Evolutionary conservation across 192 early-diverging fungal genomes (phyloP).

Genomic region (Podila minutissima): DNA sequence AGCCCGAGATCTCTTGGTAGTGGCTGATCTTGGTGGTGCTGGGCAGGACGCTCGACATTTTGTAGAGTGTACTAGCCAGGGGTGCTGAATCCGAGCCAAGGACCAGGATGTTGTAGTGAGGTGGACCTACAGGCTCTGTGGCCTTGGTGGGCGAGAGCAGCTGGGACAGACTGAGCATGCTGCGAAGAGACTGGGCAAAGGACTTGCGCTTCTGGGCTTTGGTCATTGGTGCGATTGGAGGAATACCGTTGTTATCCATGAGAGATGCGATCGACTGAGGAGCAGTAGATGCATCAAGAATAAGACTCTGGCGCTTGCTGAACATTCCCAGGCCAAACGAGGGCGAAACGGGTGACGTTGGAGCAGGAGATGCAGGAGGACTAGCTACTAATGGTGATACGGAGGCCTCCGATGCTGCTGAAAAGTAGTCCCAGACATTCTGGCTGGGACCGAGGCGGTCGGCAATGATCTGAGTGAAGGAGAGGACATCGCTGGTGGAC

Average conservation of each 20-base stretch:
- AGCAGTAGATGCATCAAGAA: slow-evolving; percentile 10
- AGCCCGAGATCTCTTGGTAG: slow-evolving; percentile 47
- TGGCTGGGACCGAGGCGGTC: slow-evolving; percentile 35
- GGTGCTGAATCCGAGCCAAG: slow-evolving; percentile 45
- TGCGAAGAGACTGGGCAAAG: slow-evolving; percentile 34
- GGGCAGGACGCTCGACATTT: slow-evolving; percentile 41
- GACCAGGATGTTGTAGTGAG: slow-evolving; percentile 43
- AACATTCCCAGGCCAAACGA: slow-evolving; percentile 7
- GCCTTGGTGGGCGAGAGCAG: slow-evolving; percentile 10
- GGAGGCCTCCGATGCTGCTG: slow-evolving; percentile 7
- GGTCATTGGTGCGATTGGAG: neutral
- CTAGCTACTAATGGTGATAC: neutral
- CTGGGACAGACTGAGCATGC: slow-evolving; percentile 33
- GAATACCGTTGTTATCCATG: neutral
- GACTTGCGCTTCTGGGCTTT: slow-evolving; percentile 30
- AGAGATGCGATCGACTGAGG: neutral
- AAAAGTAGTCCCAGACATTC: slow-evolving; percentile 47
- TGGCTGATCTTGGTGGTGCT: slow-evolving; percentile 41
- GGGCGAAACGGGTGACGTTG: slow-evolving; percentile 14
- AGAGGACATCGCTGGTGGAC: slow-evolving; percentile 39
- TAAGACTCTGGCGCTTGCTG: slow-evolving; percentile 21
- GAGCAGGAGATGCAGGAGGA: slow-evolving; percentile 1
- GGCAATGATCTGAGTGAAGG: slow-evolving; percentile 41
- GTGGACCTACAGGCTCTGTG: slow-evolving; percentile 4
- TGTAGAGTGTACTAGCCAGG: slow-evolving; percentile 42